These are phyloP conservation scores for Aureoboletus auriporus DNA, from an alignment of 768 basidiomycete genomes.

Conservation along the genomic window DNA sequence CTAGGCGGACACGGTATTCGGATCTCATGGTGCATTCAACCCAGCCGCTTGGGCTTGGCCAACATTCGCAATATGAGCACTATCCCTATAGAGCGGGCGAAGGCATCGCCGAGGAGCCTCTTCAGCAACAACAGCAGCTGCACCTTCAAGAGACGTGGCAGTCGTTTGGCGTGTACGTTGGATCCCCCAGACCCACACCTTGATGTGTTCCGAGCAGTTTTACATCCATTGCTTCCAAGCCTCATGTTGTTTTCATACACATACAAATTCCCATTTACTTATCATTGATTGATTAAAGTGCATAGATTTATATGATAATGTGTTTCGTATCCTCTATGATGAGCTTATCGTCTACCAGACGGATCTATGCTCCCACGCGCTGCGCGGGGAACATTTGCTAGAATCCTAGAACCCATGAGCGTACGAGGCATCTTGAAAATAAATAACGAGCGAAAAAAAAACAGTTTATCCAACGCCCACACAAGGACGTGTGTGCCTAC, in stretches of 20 bases:
- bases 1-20: constrained; percentile 6
- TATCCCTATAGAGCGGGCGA: neutral
- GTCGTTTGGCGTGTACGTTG: constrained; percentile 58
- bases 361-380: too few relatives aligned
- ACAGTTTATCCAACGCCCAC: too few relatives aligned
- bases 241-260: too few relatives aligned
- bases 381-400: too few relatives aligned
- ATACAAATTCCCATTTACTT: too few relatives aligned
- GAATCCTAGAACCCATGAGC: too few relatives aligned
- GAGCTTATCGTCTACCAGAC: neutral
- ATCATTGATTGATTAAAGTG: neutral
- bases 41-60: neutral
- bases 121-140: constrained; percentile 13
- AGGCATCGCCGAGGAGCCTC: constrained; percentile 2
- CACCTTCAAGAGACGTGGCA: constrained; percentile 59
- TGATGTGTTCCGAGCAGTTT: neutral
- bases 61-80: constrained; percentile 5
- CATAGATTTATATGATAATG: neutral
- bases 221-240: too few relatives aligned
- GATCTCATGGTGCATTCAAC: neutral
- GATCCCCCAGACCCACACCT: constrained; percentile 10
- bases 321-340: neutral
- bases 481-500: constrained; percentile 20
- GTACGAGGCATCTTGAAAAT: too few relatives aligned
- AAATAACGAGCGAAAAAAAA: too few relatives aligned